phyloP scores from a whole-genome alignment of 305 asterid genomes.

The Solanum hybrid region DNA sequence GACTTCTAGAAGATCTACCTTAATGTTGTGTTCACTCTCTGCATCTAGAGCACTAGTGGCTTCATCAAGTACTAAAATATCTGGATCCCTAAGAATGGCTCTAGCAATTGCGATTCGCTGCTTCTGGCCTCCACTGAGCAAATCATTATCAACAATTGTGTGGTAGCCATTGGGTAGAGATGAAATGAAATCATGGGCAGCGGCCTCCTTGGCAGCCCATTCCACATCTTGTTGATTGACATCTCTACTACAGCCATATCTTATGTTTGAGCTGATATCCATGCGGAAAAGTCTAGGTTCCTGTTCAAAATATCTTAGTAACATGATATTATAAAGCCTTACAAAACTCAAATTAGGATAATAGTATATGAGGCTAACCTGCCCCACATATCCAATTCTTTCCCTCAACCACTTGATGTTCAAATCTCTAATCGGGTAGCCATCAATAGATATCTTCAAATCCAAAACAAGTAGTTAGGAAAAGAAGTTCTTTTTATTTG shows the following conservation, averaged over 20 bases:
- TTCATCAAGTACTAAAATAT: conserved; percentile 85
- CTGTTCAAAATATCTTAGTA: conserved; percentile 22
- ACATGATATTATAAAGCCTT: not conserved
- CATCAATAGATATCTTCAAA: conserved; percentile 69
- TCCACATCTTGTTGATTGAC: conserved; percentile 69
- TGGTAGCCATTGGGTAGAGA: conserved; percentile 79
- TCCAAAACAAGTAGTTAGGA: conserved; percentile 9
- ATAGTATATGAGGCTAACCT: conserved; percentile 35
- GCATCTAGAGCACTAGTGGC: conserved; percentile 98
- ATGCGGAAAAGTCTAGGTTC: conserved; percentile 90
- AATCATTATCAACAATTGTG: conserved; percentile 86
- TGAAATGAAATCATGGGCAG: conserved; percentile 78
- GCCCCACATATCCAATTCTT: conserved; percentile 92
- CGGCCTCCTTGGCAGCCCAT: conserved; percentile 87
- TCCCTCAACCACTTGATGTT: conserved; percentile 76
- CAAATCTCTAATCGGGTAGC: conserved; percentile 57
- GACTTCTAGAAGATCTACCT: conserved; percentile 28
- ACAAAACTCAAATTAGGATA: not conserved
- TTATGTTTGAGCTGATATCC: conserved; percentile 80
- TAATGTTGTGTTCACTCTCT: conserved; percentile 87
- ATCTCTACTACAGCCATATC: conserved; percentile 67
- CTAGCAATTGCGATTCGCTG: conserved; percentile 95
- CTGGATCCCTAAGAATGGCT: conserved; percentile 86
- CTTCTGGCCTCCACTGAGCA: conserved; percentile 98
- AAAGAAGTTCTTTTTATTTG: not conserved